These are phyloP conservation scores for Aspergillus nidulans DNA, from an alignment of 495 filamentous ascomycete species.

Conservation along the genomic window DNA sequence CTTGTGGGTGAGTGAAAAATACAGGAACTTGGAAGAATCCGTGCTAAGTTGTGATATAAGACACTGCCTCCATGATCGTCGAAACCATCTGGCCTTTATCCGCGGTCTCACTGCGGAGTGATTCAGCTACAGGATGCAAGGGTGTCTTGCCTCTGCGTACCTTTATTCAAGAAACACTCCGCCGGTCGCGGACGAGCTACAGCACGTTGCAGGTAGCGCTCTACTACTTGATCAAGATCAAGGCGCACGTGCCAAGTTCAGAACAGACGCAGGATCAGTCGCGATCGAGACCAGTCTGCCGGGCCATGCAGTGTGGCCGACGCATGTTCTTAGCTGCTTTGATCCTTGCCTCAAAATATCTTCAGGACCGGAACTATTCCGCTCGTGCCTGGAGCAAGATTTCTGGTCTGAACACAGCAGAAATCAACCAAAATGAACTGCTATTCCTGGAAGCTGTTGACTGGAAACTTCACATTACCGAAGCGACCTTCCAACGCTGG, in stretches of 20 bases:
- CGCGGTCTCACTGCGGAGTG: constrained; percentile 43
- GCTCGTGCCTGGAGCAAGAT: constrained; percentile 98
- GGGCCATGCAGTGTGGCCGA: constrained; percentile 91
- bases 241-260: constrained; percentile 77
- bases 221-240: constrained; percentile 93
- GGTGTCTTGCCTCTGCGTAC: constrained; percentile 85
- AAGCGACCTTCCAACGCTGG: constrained; percentile 85
- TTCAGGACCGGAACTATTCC: constrained; percentile 97
- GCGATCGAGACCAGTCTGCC: constrained; percentile 64
- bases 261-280: constrained; percentile 86
- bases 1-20: constrained; percentile 83
- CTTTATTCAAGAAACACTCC: constrained; percentile 96
- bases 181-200: constrained; percentile 91
- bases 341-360: constrained; percentile 92
- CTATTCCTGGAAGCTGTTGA: constrained; percentile 84
- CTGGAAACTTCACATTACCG: constrained; percentile 92
- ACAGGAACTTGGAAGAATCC: background rate
- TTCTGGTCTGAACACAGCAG: constrained; percentile 78
- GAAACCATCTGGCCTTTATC: constrained; percentile 91
- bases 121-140: constrained; percentile 45
- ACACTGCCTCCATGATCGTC: constrained; percentile 95
- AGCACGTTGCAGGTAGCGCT: constrained; percentile 95
- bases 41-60: constrained; percentile 49
- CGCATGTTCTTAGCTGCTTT: constrained; percentile 95
- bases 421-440: constrained; percentile 97